A percentile compares a stretch with the other conserved stretches of the same genome.
phyloP scores from a whole-genome alignment of 129 eudicot genomes.

The sunflower (Helianthus annuus) region DNA sequence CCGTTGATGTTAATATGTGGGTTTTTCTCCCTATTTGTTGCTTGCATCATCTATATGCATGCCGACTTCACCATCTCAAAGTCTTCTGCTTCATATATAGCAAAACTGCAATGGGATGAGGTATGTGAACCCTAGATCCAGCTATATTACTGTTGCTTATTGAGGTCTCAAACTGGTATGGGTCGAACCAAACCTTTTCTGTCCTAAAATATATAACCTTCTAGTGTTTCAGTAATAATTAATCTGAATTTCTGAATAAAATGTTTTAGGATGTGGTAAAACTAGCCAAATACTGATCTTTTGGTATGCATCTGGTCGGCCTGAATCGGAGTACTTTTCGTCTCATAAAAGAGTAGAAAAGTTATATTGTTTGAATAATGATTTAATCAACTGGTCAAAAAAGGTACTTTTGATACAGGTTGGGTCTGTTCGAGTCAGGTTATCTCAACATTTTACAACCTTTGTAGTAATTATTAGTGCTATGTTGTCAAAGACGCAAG shows the following conservation, averaged over 20 bases:
- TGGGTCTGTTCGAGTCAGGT: background rate
- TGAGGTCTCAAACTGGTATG: background rate
- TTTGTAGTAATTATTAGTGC: background rate
- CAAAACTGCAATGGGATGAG: constrained; percentile 98
- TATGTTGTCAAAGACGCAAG: no score
- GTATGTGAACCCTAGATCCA: constrained; percentile 29
- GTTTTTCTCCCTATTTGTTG: constrained; percentile 76
- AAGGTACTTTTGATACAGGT: background rate
- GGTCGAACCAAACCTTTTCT: background rate
- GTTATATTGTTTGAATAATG: background rate
- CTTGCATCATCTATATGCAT: constrained; percentile 76
- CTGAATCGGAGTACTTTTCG: background rate
- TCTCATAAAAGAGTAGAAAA: background rate
- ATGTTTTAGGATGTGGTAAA: background rate
- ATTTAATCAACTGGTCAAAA: background rate
- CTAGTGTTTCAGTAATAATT: background rate
- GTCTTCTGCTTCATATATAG: constrained; percentile 84
- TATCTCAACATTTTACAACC: background rate
- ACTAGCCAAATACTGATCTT: no score
- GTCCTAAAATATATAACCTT: background rate
- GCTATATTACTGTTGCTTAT: background rate
- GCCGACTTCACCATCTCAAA: constrained; percentile 97
- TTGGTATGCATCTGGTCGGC: background rate
- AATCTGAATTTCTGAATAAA: background rate
- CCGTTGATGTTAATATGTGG: constrained; percentile 91